A percentile compares a stretch with the other conserved stretches of the same genome.
Conservation (phyloP, 345 rosid genomes). For the Eutrema heterophyllum region DNA sequence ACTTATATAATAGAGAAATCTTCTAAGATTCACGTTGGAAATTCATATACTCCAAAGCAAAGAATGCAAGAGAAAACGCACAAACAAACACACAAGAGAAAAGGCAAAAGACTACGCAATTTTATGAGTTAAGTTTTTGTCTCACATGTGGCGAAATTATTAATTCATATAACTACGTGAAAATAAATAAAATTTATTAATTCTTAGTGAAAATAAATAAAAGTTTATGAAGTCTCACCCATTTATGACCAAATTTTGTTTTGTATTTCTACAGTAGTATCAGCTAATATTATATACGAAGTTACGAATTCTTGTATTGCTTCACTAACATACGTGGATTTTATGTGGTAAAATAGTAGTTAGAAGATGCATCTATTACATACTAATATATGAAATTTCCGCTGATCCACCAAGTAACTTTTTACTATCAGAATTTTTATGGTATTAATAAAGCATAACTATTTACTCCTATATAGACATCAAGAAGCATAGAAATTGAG, state of each 20-base stretch:
- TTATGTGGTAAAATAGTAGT: not conserved
- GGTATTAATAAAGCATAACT: not conserved
- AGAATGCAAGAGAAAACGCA: not conserved
- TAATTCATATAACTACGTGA: not conserved
- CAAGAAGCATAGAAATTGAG: not conserved
- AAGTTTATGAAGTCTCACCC: not conserved
- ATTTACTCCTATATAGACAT: not conserved
- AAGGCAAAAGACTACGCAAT: not conserved
- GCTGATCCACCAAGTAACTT: not conserved
- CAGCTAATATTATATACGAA: not conserved
- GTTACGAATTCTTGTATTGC: not conserved
- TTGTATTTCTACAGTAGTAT: no score
- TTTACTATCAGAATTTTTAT: not conserved
- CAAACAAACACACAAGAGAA: not conserved
- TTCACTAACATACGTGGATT: not conserved
- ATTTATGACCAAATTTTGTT: not conserved
- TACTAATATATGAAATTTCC: not conserved
- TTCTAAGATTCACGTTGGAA: slow-evolving; percentile 7
- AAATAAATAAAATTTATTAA: not conserved
- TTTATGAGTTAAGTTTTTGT: not conserved
- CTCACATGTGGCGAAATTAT: not conserved
- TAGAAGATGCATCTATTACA: not conserved
- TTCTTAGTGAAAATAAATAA: not conserved
- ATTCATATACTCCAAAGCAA: slow-evolving; percentile 21
- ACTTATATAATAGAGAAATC: not conserved